Percentiles rank a stretch among this genome's conserved stretches.
These are phyloP conservation scores for Ceratocystis diversiconidia DNA, from an alignment of 2,329 filamentous ascomycete species.

Conservation along the genomic window DNA sequence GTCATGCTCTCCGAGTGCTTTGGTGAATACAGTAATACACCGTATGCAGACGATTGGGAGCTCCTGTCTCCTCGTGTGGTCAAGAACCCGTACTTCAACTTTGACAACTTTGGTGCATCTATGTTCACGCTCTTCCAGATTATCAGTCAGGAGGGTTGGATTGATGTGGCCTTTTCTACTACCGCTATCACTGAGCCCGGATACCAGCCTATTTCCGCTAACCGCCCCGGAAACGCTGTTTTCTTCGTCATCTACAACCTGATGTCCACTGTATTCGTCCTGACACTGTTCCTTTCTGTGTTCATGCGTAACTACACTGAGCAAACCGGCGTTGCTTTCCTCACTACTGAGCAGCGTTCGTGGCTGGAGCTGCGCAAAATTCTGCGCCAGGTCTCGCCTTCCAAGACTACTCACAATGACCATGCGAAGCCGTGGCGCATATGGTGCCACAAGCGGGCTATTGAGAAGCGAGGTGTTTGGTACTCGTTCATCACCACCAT, in stretches of 20 bases:
- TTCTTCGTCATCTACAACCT: slow-evolving; percentile 97
- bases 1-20: slow-evolving; percentile 59
- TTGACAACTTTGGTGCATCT: slow-evolving; percentile 87
- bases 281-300: slow-evolving; percentile 95
- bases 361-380: slow-evolving; percentile 93
- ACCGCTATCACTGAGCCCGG: slow-evolving; percentile 68
- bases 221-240: slow-evolving; percentile 69
- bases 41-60: slow-evolving; percentile 61
- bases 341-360: slow-evolving; percentile 89
- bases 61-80: slow-evolving; percentile 72
- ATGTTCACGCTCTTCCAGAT: slow-evolving; percentile 97
- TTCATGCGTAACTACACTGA: slow-evolving; percentile 99
- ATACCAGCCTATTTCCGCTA: slow-evolving; percentile 54
- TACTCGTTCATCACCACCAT: slow-evolving; percentile 67
- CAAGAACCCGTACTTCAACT: slow-evolving; percentile 72
- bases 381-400: slow-evolving; percentile 81
- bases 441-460: slow-evolving; percentile 89
- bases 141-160: slow-evolving; percentile 96
- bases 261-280: slow-evolving; percentile 85
- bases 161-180: slow-evolving; percentile 73
- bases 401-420: slow-evolving; percentile 74
- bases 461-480: slow-evolving; percentile 89
- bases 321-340: slow-evolving; percentile 88
- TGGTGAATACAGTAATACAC: slow-evolving; percentile 63
- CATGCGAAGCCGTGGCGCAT: slow-evolving; percentile 66